phyloP scores from a whole-genome alignment of 192 early-diverging fungal species.

The Gigaspora rosea region DNA sequence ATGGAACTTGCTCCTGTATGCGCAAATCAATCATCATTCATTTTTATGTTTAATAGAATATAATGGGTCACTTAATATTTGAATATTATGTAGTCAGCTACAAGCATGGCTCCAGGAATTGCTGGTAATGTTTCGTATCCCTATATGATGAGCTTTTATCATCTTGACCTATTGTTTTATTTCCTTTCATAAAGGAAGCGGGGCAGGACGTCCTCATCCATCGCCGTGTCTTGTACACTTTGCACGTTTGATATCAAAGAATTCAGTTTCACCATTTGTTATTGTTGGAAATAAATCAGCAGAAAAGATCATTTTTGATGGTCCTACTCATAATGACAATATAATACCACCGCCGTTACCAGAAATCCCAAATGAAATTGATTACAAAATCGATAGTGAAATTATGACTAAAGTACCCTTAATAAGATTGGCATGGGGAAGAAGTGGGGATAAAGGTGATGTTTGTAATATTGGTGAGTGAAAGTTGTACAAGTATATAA shows the following conservation, averaged over 20 bases:
- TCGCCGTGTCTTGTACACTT: constrained; percentile 64
- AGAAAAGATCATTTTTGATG: constrained; percentile 32
- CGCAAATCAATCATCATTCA: not conserved
- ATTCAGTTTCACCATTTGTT: constrained; percentile 40
- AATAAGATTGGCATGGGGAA: constrained; percentile 59
- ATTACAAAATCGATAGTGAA: constrained; percentile 28
- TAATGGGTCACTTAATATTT: not conserved
- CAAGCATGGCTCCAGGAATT: constrained; percentile 60
- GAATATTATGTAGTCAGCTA: constrained; percentile 42
- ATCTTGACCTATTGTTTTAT: too few relatives aligned
- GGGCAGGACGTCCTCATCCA: constrained; percentile 56
- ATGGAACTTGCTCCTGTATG: constrained; percentile 54
- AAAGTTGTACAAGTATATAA: not conserved
- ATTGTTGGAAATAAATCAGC: constrained; percentile 41
- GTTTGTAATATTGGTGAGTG: constrained; percentile 50
- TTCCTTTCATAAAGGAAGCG: constrained; percentile 40
- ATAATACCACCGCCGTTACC: constrained; percentile 34
- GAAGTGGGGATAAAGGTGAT: constrained; percentile 70
- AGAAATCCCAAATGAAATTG: constrained; percentile 16
- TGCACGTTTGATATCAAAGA: constrained; percentile 58
- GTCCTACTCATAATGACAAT: constrained; percentile 39
- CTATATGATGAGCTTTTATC: too few relatives aligned
- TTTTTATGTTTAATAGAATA: not conserved
- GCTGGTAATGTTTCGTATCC: constrained; percentile 35
- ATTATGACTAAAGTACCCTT: constrained; percentile 45